Percentiles rank a stretch among this genome's conserved stretches.
These are phyloP conservation scores for Torrubiella hemipterigena DNA, from an alignment of 2,329 filamentous ascomycete species.

Conservation along the genomic window DNA sequence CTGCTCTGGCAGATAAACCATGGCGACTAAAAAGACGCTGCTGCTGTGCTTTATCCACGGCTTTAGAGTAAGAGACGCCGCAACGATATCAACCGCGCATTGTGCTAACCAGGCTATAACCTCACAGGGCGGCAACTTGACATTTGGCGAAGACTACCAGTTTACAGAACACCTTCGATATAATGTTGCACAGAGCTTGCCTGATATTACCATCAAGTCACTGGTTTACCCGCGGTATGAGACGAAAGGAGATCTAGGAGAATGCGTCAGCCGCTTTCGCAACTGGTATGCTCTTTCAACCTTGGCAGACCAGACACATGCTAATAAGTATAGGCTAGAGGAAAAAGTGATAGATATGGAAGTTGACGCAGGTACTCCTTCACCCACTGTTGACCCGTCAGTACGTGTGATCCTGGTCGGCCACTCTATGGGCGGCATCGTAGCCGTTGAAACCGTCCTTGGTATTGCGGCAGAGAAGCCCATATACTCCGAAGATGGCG, in stretches of 20 bases:
- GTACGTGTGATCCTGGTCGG: constrained; percentile 74
- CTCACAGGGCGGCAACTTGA: constrained; percentile 59
- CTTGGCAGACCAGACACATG: background rate
- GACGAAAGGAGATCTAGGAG: constrained; percentile 63
- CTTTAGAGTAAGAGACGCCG: constrained; percentile 51
- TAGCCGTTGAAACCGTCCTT: constrained; percentile 79
- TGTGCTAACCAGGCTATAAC: background rate
- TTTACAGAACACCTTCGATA: constrained; percentile 63
- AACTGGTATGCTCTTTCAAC: constrained; percentile 46
- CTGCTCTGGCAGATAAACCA: too few relatives aligned
- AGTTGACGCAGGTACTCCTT: constrained; percentile 66
- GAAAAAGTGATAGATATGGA: constrained; percentile 92
- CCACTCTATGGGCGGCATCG: constrained; percentile 88
- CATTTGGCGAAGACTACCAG: constrained; percentile 52
- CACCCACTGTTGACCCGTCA: constrained; percentile 75
- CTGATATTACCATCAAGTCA: constrained; percentile 53
- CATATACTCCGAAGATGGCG: constrained; percentile 34
- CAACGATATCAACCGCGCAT: too few relatives aligned
- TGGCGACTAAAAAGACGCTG: constrained; percentile 62
- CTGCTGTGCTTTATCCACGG: constrained; percentile 78
- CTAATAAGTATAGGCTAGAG: constrained; percentile 49
- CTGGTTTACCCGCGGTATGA: constrained; percentile 73
- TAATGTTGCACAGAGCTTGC: constrained; percentile 52
- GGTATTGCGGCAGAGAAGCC: constrained; percentile 49
- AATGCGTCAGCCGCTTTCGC: constrained; percentile 61